Evolutionary conservation across 176 grass and related monocot species (phyloP).

Genomic region (Canna indica): DNA sequence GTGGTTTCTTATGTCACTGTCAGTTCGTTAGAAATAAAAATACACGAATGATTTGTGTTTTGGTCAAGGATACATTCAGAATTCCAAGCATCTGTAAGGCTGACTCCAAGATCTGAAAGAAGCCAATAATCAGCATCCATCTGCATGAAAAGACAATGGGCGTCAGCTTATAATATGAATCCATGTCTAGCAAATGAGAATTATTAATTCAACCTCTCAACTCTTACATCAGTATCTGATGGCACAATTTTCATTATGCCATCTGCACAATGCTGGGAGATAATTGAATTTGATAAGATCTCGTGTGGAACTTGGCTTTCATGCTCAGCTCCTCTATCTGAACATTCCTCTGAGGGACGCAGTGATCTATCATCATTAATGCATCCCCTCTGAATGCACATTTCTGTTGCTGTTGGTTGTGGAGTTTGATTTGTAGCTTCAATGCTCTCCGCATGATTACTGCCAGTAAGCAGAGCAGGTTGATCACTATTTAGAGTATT

Average conservation of each 20-base stretch:
- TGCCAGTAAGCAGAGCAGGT: conserved; percentile 15
- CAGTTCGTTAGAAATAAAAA: background rate
- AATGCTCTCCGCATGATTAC: conserved; percentile 34
- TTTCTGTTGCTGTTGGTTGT: conserved; percentile 8
- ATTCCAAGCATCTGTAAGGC: conserved; percentile 58
- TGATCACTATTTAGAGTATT: conserved; percentile 7
- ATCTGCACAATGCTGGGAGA: conserved; percentile 29
- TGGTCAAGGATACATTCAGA: conserved; percentile 32
- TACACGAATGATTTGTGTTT: background rate
- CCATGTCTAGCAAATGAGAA: background rate
- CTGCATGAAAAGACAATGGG: conserved; percentile 40
- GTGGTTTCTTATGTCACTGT: background rate
- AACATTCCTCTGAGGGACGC: conserved; percentile 27
- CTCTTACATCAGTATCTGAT: conserved; percentile 48
- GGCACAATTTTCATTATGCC: conserved; percentile 63
- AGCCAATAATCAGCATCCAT: conserved; percentile 83
- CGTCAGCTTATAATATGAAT: background rate
- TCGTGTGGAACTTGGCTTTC: conserved; percentile 22
- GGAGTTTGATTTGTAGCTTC: conserved; percentile 12
- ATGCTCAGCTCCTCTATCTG: conserved; percentile 22
- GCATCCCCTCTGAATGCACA: conserved; percentile 7
- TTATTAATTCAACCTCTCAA: background rate
- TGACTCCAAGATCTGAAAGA: conserved; percentile 36
- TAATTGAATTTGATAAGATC: conserved; percentile 30
- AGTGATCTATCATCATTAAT: conserved; percentile 15